These are phyloP conservation scores for Xerocomus potaroensis DNA, from an alignment of 768 basidiomycete genomes.

Conservation along the genomic window DNA sequence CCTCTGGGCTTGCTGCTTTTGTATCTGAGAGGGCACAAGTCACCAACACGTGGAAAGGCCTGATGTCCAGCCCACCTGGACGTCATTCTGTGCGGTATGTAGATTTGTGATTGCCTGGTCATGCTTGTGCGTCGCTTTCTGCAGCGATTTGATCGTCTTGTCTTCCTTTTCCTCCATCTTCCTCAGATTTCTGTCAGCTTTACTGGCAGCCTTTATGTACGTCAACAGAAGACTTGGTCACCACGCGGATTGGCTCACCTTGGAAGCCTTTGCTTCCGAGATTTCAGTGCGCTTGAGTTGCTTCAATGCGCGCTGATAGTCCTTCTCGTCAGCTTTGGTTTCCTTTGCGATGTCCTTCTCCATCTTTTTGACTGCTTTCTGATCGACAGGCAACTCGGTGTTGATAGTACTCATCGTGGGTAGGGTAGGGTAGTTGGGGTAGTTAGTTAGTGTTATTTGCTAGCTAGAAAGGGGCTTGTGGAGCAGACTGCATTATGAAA, in stretches of 20 bases:
- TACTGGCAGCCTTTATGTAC: conserved; percentile 37
- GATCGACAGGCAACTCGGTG: conserved; percentile 11
- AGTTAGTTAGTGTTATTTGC: background rate
- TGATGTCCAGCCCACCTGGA: background rate
- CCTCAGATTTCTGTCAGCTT: conserved; percentile 38
- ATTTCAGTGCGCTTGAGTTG: conserved; percentile 29
- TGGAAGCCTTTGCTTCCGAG: background rate
- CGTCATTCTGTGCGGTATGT: conserved; percentile 37
- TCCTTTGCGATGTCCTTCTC: conserved; percentile 34
- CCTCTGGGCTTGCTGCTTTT: background rate
- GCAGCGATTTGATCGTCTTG: conserved; percentile 31
- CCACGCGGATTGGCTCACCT: background rate
- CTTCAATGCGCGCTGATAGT: conserved; percentile 15
- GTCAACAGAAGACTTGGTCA: background rate
- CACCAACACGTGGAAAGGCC: background rate
- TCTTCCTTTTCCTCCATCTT: conserved; percentile 32
- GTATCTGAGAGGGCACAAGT: background rate
- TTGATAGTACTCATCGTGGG: background rate
- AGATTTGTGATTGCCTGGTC: background rate
- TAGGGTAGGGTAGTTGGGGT: background rate
- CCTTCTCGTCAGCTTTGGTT: background rate
- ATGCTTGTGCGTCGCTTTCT: conserved; percentile 27
- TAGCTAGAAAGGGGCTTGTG: background rate
- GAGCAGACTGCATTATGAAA: background rate
- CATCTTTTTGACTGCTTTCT: conserved; percentile 33